These are phyloP conservation scores for Westerdykella aurantiaca DNA, from an alignment of 2,329 filamentous ascomycete genomes.

Conservation along the genomic window DNA sequence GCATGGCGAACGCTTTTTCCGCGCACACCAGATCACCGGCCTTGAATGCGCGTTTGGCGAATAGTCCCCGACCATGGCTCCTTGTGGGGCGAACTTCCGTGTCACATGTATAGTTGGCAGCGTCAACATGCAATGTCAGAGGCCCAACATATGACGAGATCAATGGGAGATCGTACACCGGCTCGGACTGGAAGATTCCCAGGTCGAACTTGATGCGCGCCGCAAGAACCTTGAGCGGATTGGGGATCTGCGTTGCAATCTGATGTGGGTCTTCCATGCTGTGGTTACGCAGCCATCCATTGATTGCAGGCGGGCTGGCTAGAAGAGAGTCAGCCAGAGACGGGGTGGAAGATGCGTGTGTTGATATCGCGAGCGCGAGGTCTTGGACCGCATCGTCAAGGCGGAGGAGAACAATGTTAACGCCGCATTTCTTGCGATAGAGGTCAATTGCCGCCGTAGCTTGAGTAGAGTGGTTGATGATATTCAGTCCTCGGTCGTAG, in stretches of 20 bases:
- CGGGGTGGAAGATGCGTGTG: slow-evolving; percentile 5
- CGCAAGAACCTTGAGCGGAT: slow-evolving; percentile 15
- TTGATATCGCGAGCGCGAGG: slow-evolving; percentile 14
- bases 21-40: slow-evolving; percentile 51
- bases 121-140: slow-evolving; percentile 18
- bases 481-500: slow-evolving; percentile 11
- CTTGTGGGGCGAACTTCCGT: slow-evolving; percentile 34
- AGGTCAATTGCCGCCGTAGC: slow-evolving; percentile 11
- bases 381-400: slow-evolving; percentile 20
- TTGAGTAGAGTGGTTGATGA: background rate
- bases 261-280: slow-evolving; percentile 11
- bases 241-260: slow-evolving; percentile 11
- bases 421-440: slow-evolving; percentile 20
- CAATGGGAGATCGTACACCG: slow-evolving; percentile 14
- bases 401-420: slow-evolving; percentile 20
- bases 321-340: slow-evolving; percentile 6
- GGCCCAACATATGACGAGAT: slow-evolving; percentile 20
- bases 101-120: slow-evolving; percentile 16
- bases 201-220: slow-evolving; percentile 20
- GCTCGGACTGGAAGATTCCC: slow-evolving; percentile 10
- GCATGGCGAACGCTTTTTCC: slow-evolving; percentile 49
- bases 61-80: slow-evolving; percentile 46
- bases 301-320: slow-evolving; percentile 2
- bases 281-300: slow-evolving; percentile 14
- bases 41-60: slow-evolving; percentile 44